Evolutionary conservation across 208 protist species (phyloP), one percentile per base, ranked within the genome.

Genomic region (Jaenimonas drosophilae): DNA sequence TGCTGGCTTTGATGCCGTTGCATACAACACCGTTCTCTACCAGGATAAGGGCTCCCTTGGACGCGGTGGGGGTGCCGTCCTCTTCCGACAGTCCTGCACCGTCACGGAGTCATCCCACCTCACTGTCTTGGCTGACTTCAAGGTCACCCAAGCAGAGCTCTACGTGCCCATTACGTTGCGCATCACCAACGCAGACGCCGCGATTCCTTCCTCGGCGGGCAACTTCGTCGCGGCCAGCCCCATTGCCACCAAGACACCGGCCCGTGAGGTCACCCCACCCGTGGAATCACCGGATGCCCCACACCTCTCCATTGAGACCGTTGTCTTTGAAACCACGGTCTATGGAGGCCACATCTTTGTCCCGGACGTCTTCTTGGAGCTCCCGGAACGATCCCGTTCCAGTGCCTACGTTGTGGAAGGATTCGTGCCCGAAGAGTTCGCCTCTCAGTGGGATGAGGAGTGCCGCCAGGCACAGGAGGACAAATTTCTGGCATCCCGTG

Each of bases 1-100:
- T 21, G 56, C 69, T 21, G 42, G 45, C 26, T 84, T 80, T 34
- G 76, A 84, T 19, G 3, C 46, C 12, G 47, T 88, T n/a, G 27
- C 55, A 26, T 64, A 71, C 33, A 54, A 62, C 41, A 27, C 60
- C 7, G 54, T 59, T 33, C 54, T 59, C 20, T 55, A 85, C 47
- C 23, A 37, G n/a, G 54, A 73, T 7, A 58, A 50, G 25, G 67
- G 67, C 11, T 54, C 71, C n/a, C 55, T 90, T 4, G 60, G 38
- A 4, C 67, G 70, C 39, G 77, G 82, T 21, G 75, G 65, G 25
- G 33, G 12, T n/a, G 42, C 51, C 12, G 24, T 81, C 29, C 65
- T 91, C 19, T 86, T 83, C 52, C 51, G 70, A 48, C 70, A 85
- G 47, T 53, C 46, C 3, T 83, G 70, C 51, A 63, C 37, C 12